Conservation (phyloP, 2,329 filamentous ascomycete species). For the Neonectria coccinea region DNA sequence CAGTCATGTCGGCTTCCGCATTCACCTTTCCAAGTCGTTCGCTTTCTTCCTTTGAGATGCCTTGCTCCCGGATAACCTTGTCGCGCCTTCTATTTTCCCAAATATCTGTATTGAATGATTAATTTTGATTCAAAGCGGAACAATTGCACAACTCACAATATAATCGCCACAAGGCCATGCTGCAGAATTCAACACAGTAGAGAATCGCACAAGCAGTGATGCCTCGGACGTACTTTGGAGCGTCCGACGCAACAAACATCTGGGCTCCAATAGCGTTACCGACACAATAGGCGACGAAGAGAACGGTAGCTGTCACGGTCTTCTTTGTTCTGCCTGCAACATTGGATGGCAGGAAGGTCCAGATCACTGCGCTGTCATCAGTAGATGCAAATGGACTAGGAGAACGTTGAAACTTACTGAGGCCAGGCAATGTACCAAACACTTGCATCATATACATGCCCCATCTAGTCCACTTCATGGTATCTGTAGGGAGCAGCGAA, state of each 20-base stretch:
- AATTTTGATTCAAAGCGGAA: not conserved
- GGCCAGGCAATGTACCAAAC: slow-evolving; percentile 42
- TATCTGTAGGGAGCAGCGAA: slow-evolving; percentile 44
- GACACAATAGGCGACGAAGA: slow-evolving; percentile 41
- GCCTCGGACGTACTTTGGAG: slow-evolving; percentile 37
- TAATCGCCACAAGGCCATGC: slow-evolving; percentile 43
- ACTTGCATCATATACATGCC: slow-evolving; percentile 49
- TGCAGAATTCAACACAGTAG: slow-evolving; percentile 43
- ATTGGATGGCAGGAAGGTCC: slow-evolving; percentile 51
- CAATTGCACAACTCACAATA: slow-evolving; percentile 37
- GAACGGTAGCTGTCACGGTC: slow-evolving; percentile 40
- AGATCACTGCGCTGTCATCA: slow-evolving; percentile 42
- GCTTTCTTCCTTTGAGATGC: slow-evolving; percentile 44
- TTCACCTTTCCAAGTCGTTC: slow-evolving; percentile 42
- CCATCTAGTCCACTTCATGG: slow-evolving; percentile 48
- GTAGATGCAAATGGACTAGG: not conserved
- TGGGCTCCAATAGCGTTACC: slow-evolving; percentile 41
- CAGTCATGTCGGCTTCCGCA: slow-evolving; percentile 44
- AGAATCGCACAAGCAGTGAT: slow-evolving; percentile 41
- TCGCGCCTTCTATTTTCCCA: slow-evolving; percentile 44
- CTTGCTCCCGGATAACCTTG: slow-evolving; percentile 37
- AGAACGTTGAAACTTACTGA: slow-evolving; percentile 31
- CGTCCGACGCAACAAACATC: slow-evolving; percentile 41
- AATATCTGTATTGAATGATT: slow-evolving; percentile 32
- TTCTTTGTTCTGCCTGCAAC: slow-evolving; percentile 56